These are phyloP conservation scores for Takashimella koratensis DNA, from an alignment of 1,284 basidiomycete genomes.

Conservation along the genomic window DNA sequence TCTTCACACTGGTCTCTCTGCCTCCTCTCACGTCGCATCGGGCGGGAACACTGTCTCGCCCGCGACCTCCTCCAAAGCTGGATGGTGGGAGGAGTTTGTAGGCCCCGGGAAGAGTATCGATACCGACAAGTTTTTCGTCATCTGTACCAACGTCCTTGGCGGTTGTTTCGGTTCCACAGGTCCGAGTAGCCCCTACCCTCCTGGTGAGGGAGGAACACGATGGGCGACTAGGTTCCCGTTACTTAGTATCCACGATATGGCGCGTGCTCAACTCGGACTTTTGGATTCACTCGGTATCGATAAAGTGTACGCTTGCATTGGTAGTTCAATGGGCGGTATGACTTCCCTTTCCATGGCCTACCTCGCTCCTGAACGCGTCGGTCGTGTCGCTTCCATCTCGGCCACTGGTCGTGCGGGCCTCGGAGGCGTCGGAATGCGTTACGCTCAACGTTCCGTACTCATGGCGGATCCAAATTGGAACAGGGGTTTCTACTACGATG, in stretches of 20 bases:
- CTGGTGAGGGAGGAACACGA: constrained; percentile 56
- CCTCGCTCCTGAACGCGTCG: constrained; percentile 83
- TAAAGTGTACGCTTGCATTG: constrained; percentile 86
- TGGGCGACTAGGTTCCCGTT: constrained; percentile 93
- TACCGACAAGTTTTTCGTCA: constrained; percentile 86
- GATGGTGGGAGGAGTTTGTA: constrained; percentile 99
- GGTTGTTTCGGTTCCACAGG: constrained; percentile 98
- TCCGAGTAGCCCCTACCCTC: constrained; percentile 66
- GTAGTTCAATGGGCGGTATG: constrained; percentile 97
- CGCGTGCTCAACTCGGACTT: constrained; percentile 81
- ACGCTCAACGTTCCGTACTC: constrained; percentile 81
- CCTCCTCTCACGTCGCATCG: constrained; percentile 91
- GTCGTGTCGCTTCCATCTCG: constrained; percentile 86
- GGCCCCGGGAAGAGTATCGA: constrained; percentile 92
- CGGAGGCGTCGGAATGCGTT: constrained; percentile 90
- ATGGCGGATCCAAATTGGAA: constrained; percentile 99
- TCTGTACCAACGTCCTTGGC: constrained; percentile 96
- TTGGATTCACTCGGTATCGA: constrained; percentile 81
- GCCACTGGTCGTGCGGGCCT: constrained; percentile 89
- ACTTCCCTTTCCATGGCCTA: constrained; percentile 93
- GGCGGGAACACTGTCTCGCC: constrained; percentile 70
- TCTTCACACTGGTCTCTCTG: constrained; percentile 93
- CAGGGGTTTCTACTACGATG: constrained; percentile 93
- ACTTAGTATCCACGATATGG: constrained; percentile 92
- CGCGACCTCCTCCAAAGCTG: constrained; percentile 50